Base-by-base conservation (phyloP, 805 yeast genomes). In the Nakazawaea wyomingensis region DNA sequence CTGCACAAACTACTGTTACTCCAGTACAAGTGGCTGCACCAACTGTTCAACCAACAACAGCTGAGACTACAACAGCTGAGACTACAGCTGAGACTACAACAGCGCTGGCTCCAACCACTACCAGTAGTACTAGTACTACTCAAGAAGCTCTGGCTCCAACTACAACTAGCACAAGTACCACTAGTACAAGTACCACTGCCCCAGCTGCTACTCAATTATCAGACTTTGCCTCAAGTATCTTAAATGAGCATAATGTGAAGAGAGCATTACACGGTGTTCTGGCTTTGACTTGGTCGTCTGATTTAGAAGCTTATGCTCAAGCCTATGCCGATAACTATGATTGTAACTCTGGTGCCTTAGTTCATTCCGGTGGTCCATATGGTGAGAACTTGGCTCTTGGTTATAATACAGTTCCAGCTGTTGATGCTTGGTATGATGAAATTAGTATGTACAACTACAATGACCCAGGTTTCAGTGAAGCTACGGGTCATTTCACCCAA, bases 311-410 rank as follows among this genome's bases (percentile, higher is more conserved):
- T 7, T 77, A 72, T 52, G 95, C 95, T 43, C 76, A 66, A 55
- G 55, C 60, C 42, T 80, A 76, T 52, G 87, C 88, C 24, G 68
- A 68, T 36, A 43, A 60, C 24, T 73, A 74, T 54, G 71, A 69
- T 37, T 80, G 85, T 56, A 71, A 79, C 57, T 74, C 80, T 6
- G 87, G 84, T 50, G 61, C 66, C 42, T 66, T 84, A 51, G 60
- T 70, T 14, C 91, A 85, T 62, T 79, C 88, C 17, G 68, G 71
- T 29, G 81, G 85, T 29, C 68, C 70, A 17, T 81, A 80, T 58
- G 93, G 93, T 65, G 91, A 85, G 59, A 85, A 85, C 65, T 69
- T 85, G 50, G 90, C 89, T 14, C 73, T 78, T 32, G 91, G 88
- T 48, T 82, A 71, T 61, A 50, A 71, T 54, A 72, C 72, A 51